Evolutionary conservation across 331 rosid genomes (phyloP), one percentile per base, ranked within the genome.

Genomic region (Spiraea crenata): DNA sequence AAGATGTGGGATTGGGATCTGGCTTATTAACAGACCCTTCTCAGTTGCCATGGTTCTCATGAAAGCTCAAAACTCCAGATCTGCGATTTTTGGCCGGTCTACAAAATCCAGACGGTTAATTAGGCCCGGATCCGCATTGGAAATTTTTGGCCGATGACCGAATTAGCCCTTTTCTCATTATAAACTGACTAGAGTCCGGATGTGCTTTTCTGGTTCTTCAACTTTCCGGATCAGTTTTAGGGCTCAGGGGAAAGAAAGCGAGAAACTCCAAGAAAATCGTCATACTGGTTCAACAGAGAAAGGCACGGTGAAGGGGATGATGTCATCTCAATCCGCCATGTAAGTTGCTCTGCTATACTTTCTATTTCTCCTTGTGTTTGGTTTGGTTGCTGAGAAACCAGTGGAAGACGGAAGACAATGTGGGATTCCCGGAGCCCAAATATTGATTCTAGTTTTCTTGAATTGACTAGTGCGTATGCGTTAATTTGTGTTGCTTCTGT

Each of bases 271-370:
- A 63, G 57, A 71, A 67, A 39, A 57, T 77, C 40, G 45, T 65
- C 62, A 58, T 42, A 45, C 13, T 39, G 52, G 35, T 19, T 34
- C 7, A 51, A n/a, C 20, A 25, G n/a, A 46, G 63, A 63, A 42
- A 14, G 40, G 15, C 1, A 65, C 15, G 15, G 73, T 72, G 82
- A 73, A 63, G 50, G 31, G 55, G 63, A 72, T 45, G 67, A 71
- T 35, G 70, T 35, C 71, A 60, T 41, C 71, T 67, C 77, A 51
- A 40, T 63, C 62, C 47, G 31, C 73, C 65, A 5, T 69, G 79
- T 68, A 68, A 60, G 73, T 65, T 1, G 7, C n/a, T 44, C 9
- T 7, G 2, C 5, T 0, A 2, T 52, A 2, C 40, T 46, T 48
- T 3, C 15, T 9, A 7, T 17, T n/a, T 55, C 31, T 55, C 3